phyloP scores from a whole-genome alignment of 2,329 filamentous ascomycete genomes.

The Plectosphaerella plurivora region DNA sequence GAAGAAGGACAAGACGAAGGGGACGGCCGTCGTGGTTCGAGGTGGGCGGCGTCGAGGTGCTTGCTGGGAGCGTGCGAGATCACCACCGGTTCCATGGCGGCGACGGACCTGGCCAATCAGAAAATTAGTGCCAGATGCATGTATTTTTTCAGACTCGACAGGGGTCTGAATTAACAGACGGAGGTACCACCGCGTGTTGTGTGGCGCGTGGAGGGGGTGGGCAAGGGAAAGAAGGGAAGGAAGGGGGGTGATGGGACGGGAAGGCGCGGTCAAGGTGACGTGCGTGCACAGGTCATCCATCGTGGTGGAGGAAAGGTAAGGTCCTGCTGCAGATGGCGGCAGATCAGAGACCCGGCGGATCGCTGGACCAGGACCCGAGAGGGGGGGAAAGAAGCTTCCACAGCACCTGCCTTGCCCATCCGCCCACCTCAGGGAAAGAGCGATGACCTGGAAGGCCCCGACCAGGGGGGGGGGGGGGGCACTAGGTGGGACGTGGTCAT shows the following conservation, averaged over 20 bases:
- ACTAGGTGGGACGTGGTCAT: neutral
- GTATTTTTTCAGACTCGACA: slow-evolving; percentile 5
- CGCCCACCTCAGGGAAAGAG: neutral
- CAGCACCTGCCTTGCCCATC: slow-evolving; percentile 1
- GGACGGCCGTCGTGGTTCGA: slow-evolving; percentile 4
- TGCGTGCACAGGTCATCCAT: no score
- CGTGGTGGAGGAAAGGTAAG: neutral
- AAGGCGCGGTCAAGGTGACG: neutral
- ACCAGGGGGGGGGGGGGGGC: neutral
- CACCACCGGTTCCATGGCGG: slow-evolving; percentile 2
- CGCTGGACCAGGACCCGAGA: neutral
- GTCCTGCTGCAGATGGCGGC: neutral
- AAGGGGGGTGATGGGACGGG: neutral
- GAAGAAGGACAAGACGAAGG: slow-evolving; percentile 6
- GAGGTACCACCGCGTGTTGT: slow-evolving; percentile 6
- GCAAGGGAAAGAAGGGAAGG: neutral
- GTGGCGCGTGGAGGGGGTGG: neutral
- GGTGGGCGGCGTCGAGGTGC: slow-evolving; percentile 13
- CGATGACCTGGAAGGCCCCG: neutral
- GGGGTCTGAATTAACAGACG: slow-evolving; percentile 2
- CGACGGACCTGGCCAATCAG: slow-evolving; percentile 8
- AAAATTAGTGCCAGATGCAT: slow-evolving; percentile 6
- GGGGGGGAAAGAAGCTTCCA: slow-evolving; percentile 3
- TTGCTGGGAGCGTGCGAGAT: slow-evolving; percentile 11
- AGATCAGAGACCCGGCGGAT: neutral